These are phyloP conservation scores for Mortierella sp. DNA, from an alignment of 371 early-diverging fungal species.

Conservation along the genomic window DNA sequence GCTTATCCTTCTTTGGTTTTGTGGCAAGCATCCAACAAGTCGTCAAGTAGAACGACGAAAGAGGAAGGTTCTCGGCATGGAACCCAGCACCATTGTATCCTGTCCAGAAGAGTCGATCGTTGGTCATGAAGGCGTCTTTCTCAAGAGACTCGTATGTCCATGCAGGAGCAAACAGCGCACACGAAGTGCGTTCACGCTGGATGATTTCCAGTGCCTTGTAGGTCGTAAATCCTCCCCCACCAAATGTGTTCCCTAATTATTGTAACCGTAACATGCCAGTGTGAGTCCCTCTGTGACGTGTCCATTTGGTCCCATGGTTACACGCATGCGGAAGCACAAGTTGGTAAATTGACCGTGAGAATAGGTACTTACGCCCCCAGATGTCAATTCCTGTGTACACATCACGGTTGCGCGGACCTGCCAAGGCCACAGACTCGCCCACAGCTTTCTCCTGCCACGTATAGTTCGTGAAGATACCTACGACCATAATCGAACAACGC, in stretches of 20 bases:
- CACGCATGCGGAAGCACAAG: not conserved
- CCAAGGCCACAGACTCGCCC: slow-evolving; percentile 48
- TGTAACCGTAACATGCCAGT: not conserved
- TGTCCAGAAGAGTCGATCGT: slow-evolving; percentile 70
- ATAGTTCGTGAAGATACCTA: slow-evolving; percentile 76
- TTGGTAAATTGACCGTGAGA: too few relatives aligned
- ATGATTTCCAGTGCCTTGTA: slow-evolving; percentile 64
- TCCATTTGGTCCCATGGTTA: not conserved
- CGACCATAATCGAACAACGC: not conserved
- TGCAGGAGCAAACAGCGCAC: slow-evolving; percentile 73
- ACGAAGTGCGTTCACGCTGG: slow-evolving; percentile 59
- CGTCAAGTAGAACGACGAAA: slow-evolving; percentile 10
- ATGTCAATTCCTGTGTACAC: slow-evolving; percentile 77
- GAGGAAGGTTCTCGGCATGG: slow-evolving; percentile 42
- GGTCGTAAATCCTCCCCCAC: slow-evolving; percentile 70
- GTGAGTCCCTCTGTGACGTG: not conserved
- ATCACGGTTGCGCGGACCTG: slow-evolving; percentile 57
- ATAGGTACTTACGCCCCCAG: slow-evolving; percentile 67
- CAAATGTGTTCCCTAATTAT: slow-evolving; percentile 62
- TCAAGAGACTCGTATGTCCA: slow-evolving; percentile 72
- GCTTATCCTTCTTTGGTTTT: slow-evolving; percentile 17
- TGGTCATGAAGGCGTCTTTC: slow-evolving; percentile 60
- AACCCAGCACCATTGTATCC: slow-evolving; percentile 50
- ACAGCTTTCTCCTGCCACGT: slow-evolving; percentile 68
- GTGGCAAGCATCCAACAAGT: slow-evolving; percentile 29